Base-by-base conservation (phyloP, 805 yeast genomes). In the Kodamaea fukazawae region DNA sequence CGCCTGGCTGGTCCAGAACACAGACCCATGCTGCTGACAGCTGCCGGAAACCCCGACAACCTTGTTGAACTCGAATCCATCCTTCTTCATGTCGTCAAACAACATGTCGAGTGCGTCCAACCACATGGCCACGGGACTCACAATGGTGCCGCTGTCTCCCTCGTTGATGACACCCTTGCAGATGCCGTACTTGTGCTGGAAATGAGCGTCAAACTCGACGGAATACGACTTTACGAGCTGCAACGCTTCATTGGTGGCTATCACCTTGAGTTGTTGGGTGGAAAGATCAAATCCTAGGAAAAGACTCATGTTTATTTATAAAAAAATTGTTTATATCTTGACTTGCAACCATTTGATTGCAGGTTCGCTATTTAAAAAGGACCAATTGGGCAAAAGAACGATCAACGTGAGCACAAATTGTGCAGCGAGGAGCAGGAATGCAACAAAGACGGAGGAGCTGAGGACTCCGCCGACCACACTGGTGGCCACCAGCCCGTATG, bases 11-110 rank as follows among this genome's bases (percentile, higher is more conserved):
- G 86, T 72, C 91, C 95, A 86, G 54, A 70, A 89, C 2, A 90
- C 89, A 2, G 95, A 83, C 0, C 96, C 96, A 55, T 89, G 96
- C 54, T 89, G 96, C 62, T 89, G 96, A 41, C 95, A 84, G 0
- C 95, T 87, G 0, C 96, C 96, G 32, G 85, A 75, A 36, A 89
- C 73, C 1, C 85, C 88, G 29, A 51, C 68, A 11, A 89, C 89
- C 29, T 61, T 53, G 2, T 60, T 50, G 49, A 89, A 78, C 6
- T 83, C 84, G 50, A 86, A 79, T 1, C 58, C 51, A 23, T 73
- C 75, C 1, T 53, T 34, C 45, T 66, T 57, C 79, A 83, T 74
- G 55, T 65, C 62, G 9, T 50, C 60, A 42, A 89, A 73, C 3
- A 86, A 62, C 41, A 76, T 55, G 53, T 90, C 91, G 23, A 89